Evolutionary conservation across 768 basidiomycete species (phyloP).

Genomic region (Floccularia luteovirens): DNA sequence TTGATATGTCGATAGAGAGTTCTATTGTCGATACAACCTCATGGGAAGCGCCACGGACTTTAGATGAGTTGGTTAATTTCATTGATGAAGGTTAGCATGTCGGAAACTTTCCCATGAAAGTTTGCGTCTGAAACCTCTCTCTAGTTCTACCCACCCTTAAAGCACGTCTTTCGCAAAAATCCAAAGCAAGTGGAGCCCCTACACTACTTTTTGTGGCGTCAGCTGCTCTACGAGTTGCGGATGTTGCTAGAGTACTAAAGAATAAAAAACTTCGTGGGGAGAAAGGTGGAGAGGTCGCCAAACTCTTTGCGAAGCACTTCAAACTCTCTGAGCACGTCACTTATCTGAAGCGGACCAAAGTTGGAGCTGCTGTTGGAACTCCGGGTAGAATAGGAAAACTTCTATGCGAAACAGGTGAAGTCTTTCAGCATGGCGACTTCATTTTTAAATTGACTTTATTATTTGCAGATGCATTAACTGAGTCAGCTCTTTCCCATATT

Average conservation of each 20-base stretch:
- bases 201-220: slow-evolving; percentile 79
- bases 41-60: slow-evolving; percentile 66
- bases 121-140: slow-evolving; percentile 1
- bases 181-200: slow-evolving; percentile 78
- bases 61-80: slow-evolving; percentile 69
- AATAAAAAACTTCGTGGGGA: slow-evolving; percentile 65
- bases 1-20: slow-evolving; percentile 53
- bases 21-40: slow-evolving; percentile 69
- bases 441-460: background rate
- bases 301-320: slow-evolving; percentile 93
- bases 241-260: slow-evolving; percentile 71
- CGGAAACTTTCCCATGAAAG: background rate
- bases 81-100: slow-evolving; percentile 53
- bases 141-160: slow-evolving; percentile 62
- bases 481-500: slow-evolving; percentile 76
- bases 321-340: slow-evolving; percentile 83
- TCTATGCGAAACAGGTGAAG: slow-evolving; percentile 58
- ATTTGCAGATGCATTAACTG: slow-evolving; percentile 55
- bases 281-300: slow-evolving; percentile 88
- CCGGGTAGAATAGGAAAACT: slow-evolving; percentile 88
- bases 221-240: slow-evolving; percentile 89
- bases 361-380: slow-evolving; percentile 87
- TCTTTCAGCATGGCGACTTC: background rate
- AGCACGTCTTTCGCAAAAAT: slow-evolving; percentile 63
- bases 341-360: slow-evolving; percentile 78